These are phyloP conservation scores for Candida golubevii DNA, from an alignment of 805 yeast species.

Conservation along the genomic window DNA sequence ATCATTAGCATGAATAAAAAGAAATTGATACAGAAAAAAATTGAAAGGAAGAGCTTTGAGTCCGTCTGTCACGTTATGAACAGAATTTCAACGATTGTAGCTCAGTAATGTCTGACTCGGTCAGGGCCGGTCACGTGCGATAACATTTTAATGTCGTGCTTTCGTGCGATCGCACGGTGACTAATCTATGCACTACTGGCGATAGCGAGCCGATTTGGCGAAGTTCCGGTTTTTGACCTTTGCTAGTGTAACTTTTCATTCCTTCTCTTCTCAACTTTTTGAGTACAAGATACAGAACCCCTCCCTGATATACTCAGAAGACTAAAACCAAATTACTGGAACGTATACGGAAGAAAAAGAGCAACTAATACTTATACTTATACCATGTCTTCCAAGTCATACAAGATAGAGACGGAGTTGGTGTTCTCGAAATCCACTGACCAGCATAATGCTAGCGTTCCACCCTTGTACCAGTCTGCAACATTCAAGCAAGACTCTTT, in stretches of 20 bases:
- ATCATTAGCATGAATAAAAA: too few relatives aligned
- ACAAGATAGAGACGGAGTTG: conserved; percentile 64
- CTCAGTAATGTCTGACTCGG: too few relatives aligned
- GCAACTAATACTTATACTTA: background rate
- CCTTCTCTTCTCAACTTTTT: too few relatives aligned
- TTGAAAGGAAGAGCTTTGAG: too few relatives aligned
- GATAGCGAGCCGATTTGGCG: conserved; percentile 1
- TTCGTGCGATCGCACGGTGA: conserved; percentile 12
- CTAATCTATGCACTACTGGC: conserved; percentile 2
- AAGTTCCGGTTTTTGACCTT: too few relatives aligned
- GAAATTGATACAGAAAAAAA: too few relatives aligned
- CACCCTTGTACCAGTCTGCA: conserved; percentile 92
- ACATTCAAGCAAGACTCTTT: conserved; percentile 81
- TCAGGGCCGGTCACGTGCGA: conserved; percentile 7
- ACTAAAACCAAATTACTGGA: background rate
- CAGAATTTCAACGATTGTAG: too few relatives aligned
- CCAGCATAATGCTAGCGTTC: conserved; percentile 72
- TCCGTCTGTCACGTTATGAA: too few relatives aligned
- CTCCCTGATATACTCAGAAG: background rate
- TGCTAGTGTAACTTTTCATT: too few relatives aligned
- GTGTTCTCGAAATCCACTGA: conserved; percentile 60
- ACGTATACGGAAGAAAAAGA: background rate
- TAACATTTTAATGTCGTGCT: conserved; percentile 13
- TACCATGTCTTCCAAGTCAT: conserved; percentile 27
- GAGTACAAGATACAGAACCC: too few relatives aligned